Evolutionary conservation across 441 rosid species (phyloP), one percentile per base, ranked within the genome.

Genomic region (Pelargonium citronellum): DNA sequence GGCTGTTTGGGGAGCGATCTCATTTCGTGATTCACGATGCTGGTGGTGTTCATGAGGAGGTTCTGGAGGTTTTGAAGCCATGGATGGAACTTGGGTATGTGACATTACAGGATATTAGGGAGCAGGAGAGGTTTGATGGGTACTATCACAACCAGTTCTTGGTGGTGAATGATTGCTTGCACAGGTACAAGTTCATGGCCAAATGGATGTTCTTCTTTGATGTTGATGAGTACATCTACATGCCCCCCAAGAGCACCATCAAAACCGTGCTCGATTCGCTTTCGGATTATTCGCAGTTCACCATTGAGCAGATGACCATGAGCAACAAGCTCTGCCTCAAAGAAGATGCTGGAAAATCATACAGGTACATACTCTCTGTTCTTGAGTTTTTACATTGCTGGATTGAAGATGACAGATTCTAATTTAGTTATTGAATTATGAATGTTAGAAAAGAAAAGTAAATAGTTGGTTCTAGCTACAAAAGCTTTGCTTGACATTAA

Each of bases 131-230:
- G 67, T 93, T 91, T 76, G 98, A 93, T 75, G 97, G 98, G 51
- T 93, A 93, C 70, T 93, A 93, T 66, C 95, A 93, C 74, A 93
- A 93, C 20, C 98, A 93, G 74, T 93, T 93, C 80, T 77, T 93
- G 92, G 88, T 93, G 65, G 92, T 93, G 22, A 93, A 93, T 58
- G 96, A 93, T 69, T 93, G 98, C 73, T 72, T 93, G 76, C 98
- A 91, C 67, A 76, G 96, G 22, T 88, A 93, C 78, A 86, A 80
- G 67, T 86, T 84, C 73, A 73, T 67, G 85, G 68, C 97, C 0
- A 89, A 86, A 77, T 93, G 97, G 97, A 89, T 88, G 73, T 89
- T 92, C 84, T 92, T 90, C 86, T 90, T 89, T 64, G 98, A 92
- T 66, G 87, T 90, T n/a, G 96, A 91, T 71, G 98, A 93, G 82